Base-by-base conservation (phyloP, 2,329 filamentous ascomycete genomes). In the Stemphylium beticola region DNA sequence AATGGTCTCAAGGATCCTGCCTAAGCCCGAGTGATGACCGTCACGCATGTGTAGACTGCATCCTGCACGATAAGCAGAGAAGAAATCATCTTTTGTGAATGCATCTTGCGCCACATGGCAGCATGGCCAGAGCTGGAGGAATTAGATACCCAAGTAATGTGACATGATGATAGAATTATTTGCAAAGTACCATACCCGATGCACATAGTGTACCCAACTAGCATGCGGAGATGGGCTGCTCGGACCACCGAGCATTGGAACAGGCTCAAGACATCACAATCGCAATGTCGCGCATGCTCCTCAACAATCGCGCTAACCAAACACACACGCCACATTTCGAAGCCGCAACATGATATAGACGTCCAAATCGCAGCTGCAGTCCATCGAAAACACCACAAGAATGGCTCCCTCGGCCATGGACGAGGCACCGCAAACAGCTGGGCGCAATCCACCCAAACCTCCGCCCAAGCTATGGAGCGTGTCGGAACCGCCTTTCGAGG, bases 1-100 rank as follows among this genome's bases (percentile, higher is more conserved):
- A 90, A 93, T 61, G 92, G 89, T 64, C 78, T 96, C 37, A 90
- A 92, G 72, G 90, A 93, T 20, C 90, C 91, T 3, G 83, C 86
- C 54, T 91, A 72, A 83, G 42, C 12, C 31, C 34, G 5, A 34
- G 12, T 6, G 14, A 18, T 31, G 14, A 22, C 17, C 15, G 18
- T 11, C 39, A 26, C 31, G 24, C 31, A 17, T 26, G 12, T 33
- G 33, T 39, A 29, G 24, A 31, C 15, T 41, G 20, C 15, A 18
- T 31, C 17, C 18, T 18, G 15, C 14, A 14, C 33, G 24, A 7
- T 11, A 10, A 29, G 40, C 38, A 38, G 34, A 24, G 17, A 22
- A 8, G 4, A 14, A 18, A 32, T 18, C 20, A 20, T 18, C 22
- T 33, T 32, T 49, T 24, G 18, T 17, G 15, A 20, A 34, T 4